Percentiles rank a stretch among this genome's conserved stretches.
phyloP scores from a whole-genome alignment of 75 land plant genomes.

The Pseudotsuga menziesii region DNA sequence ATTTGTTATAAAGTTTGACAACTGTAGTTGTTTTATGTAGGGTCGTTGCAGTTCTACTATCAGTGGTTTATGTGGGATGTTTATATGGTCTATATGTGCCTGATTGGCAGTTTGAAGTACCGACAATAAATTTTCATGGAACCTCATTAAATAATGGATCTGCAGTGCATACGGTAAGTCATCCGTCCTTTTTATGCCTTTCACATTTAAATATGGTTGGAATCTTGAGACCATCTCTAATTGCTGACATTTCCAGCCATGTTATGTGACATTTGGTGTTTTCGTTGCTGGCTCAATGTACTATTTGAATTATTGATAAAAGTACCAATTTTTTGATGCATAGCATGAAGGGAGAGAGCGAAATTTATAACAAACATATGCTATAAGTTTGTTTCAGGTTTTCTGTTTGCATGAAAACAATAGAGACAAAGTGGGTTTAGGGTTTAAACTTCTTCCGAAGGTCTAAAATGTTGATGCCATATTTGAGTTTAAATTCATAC shows the following conservation, averaged over 20 bases:
- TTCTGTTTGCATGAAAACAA: too few species aligned
- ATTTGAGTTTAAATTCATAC: too few species aligned
- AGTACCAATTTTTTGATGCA: neutral
- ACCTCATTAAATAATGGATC: conserved; percentile 11
- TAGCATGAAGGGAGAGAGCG: neutral
- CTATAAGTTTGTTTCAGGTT: too few species aligned
- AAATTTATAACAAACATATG: too few species aligned
- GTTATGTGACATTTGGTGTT: neutral
- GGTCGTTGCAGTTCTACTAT: conserved; percentile 32
- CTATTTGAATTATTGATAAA: neutral
- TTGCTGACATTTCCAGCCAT: neutral
- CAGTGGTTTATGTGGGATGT: conserved; percentile 31
- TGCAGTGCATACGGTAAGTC: conserved; percentile 34
- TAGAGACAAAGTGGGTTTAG: too few species aligned
- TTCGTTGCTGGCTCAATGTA: neutral
- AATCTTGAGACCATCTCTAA: neutral
- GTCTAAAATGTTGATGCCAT: too few species aligned
- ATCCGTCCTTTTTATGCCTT: neutral
- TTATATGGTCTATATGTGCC: conserved; percentile 75
- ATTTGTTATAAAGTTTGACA: neutral
- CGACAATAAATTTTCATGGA: conserved; percentile 13
- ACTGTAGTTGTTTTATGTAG: conserved; percentile 21
- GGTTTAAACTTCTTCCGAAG: too few species aligned
- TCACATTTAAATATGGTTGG: neutral
- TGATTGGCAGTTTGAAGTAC: conserved; percentile 52